Base-by-base conservation (phyloP, 805 yeast genomes). In the Zygosaccharomyces bisporus region DNA sequence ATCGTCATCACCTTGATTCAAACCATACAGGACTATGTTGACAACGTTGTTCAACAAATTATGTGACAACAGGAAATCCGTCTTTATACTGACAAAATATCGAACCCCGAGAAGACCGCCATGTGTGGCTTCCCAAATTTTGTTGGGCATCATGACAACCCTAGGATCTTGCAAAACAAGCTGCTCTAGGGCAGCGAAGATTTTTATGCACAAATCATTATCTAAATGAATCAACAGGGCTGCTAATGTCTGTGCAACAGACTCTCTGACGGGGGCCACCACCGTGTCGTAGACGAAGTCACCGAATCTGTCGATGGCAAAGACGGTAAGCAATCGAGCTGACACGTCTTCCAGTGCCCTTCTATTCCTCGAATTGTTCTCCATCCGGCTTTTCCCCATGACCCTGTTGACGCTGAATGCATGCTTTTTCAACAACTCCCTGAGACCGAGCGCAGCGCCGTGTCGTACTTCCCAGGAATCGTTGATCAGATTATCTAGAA, bases 251-350 rank as follows among this genome's bases (percentile, higher is more conserved):
- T 93, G 99, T 0, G 96, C 97, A 21, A 91, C 88, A 27, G 96
- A 88, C 66, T 95, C 99, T 59, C 99, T 72, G 4, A 93, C 98
- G 1, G 99, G 99, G 0, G 98, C 98, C 30, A 93, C 95, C 10
- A 93, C 99, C 5, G 95, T 95, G 60, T 93, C 99, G 34, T 95
- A 83, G 24, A 93, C 95, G 64, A 86, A 93, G 69, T 93, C 99
- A 37, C 97, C 98, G 67, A 93, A 93, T 55, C 98, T 70, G 67
- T 93, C 99, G 42, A 93, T 70, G 2, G 97, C 91, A 64, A 93
- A 87, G 9, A 93, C 71, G 4, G 95, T 84, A 57, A 95, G 74
- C 36, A 93, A 61, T 49, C 97, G 74, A 14, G 93, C 87, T 3
- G 95, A 83, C 45, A 91, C 71, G 65, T 93, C 98, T 63, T 93